Conservation (phyloP, 352 stramenopile genomes). For the Globisporangium radiosum region DNA sequence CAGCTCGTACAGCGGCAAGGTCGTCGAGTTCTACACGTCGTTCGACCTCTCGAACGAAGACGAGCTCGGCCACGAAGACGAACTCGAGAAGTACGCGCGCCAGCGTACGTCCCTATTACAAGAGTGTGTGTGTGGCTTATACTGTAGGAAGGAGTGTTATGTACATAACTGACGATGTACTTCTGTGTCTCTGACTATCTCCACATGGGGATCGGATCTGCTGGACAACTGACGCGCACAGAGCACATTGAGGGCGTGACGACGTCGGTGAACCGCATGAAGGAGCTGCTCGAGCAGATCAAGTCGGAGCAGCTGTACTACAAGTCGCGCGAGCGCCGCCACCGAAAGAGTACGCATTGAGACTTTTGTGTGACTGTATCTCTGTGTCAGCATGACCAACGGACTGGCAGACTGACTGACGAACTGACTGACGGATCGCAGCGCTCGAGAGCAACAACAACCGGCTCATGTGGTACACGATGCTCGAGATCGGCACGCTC, state of each 20-base stretch:
- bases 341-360: constrained; percentile 56
- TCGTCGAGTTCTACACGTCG: constrained; percentile 78
- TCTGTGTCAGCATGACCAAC: not conserved
- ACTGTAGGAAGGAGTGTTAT: not conserved
- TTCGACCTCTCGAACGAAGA: constrained; percentile 75
- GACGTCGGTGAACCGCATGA: constrained; percentile 50
- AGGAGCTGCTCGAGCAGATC: constrained; percentile 61
- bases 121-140: not conserved
- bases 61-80: constrained; percentile 68
- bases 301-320: constrained; percentile 80
- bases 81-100: constrained; percentile 53
- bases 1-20: constrained; percentile 50
- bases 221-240: constrained; percentile 10
- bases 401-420: too few relatives aligned
- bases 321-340: constrained; percentile 52
- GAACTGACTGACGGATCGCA: constrained; percentile 10
- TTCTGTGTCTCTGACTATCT: not conserved
- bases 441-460: constrained; percentile 73
- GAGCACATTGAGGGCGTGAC: constrained; percentile 68
- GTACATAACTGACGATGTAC: constrained; percentile 2
- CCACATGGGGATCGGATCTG: too few relatives aligned
- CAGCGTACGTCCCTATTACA: constrained; percentile 33
- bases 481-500: constrained; percentile 57
- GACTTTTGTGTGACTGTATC: not conserved
- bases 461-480: constrained; percentile 75